These are phyloP conservation scores for Talaromyces islandicus DNA, from an alignment of 2,329 filamentous ascomycete genomes.

Conservation along the genomic window DNA sequence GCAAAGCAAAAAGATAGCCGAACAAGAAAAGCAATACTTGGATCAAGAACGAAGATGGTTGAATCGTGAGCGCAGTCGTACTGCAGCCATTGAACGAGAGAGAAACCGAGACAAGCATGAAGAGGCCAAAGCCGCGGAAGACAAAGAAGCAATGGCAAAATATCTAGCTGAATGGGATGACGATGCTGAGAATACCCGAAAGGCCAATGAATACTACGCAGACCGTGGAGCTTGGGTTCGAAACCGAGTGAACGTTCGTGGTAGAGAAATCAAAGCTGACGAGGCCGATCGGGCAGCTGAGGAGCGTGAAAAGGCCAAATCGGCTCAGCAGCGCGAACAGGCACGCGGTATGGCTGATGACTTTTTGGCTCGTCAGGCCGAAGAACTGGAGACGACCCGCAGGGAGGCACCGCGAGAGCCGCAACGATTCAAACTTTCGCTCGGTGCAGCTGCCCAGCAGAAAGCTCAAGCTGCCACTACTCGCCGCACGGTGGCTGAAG, in stretches of 20 bases:
- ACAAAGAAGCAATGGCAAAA: slow-evolving; percentile 62
- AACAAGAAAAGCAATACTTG: slow-evolving; percentile 72
- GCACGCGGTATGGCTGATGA: slow-evolving; percentile 81
- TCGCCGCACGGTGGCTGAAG: slow-evolving; percentile 81
- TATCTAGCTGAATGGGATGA: slow-evolving; percentile 82
- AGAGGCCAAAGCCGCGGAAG: slow-evolving; percentile 57
- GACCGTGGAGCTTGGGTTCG: slow-evolving; percentile 81
- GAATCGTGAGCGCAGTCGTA: slow-evolving; percentile 77
- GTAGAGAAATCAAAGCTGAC: slow-evolving; percentile 69
- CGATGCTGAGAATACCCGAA: slow-evolving; percentile 69
- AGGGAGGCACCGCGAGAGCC: slow-evolving; percentile 47
- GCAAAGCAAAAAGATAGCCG: slow-evolving; percentile 63
- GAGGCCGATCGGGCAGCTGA: slow-evolving; percentile 77
- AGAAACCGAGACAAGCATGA: slow-evolving; percentile 74
- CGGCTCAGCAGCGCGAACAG: slow-evolving; percentile 67
- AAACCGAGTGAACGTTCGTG: slow-evolving; percentile 67
- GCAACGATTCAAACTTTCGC: slow-evolving; percentile 84
- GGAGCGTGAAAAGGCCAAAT: slow-evolving; percentile 64
- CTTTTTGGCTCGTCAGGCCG: slow-evolving; percentile 78
- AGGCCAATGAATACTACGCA: slow-evolving; percentile 74
- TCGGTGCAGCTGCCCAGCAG: slow-evolving; percentile 74
- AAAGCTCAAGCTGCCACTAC: slow-evolving; percentile 55
- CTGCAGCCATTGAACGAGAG: slow-evolving; percentile 80
- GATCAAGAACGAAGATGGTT: slow-evolving; percentile 88
- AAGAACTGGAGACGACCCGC: slow-evolving; percentile 56